Evolutionary conservation across 441 rosid genomes (phyloP).

Genomic region (Pelargonium myrrhifolium): DNA sequence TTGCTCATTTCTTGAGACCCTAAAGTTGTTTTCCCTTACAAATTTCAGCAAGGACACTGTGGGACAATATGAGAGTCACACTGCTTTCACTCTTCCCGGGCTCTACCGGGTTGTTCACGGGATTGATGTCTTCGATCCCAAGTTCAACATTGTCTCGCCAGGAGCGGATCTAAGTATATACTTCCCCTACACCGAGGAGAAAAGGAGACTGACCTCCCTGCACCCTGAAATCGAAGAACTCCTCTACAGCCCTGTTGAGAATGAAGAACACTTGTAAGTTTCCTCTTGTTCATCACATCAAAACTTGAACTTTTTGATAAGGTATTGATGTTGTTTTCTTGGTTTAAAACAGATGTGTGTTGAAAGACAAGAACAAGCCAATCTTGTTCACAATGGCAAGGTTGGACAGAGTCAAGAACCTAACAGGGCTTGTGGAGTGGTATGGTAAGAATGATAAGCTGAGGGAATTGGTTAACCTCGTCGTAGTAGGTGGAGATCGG

Average conservation of each 20-base stretch:
- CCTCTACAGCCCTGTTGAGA: constrained; percentile 75
- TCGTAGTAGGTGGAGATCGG: constrained; percentile 85
- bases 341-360: constrained; percentile 43
- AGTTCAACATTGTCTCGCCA: constrained; percentile 94
- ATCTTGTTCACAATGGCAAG: constrained; percentile 93
- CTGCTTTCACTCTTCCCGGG: constrained; percentile 90
- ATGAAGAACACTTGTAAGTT: constrained; percentile 76
- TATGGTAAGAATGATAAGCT: constrained; percentile 63
- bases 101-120: constrained; percentile 93
- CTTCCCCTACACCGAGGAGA: constrained; percentile 69
- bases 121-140: constrained; percentile 84
- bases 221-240: constrained; percentile 79
- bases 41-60: constrained; percentile 77
- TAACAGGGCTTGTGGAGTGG: constrained; percentile 89
- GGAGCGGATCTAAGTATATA: constrained; percentile 86
- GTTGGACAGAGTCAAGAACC: constrained; percentile 87
- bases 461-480: constrained; percentile 70
- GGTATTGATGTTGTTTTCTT: background rate
- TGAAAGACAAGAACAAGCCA: constrained; percentile 71
- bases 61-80: constrained; percentile 98
- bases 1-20: background rate
- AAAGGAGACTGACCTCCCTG: constrained; percentile 59
- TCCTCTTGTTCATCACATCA: background rate
- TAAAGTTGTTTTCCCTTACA: background rate
- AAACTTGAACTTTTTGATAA: background rate